Base-by-base conservation (phyloP, 805 yeast genomes). In the Vanderwaltozyma yarrowii region DNA sequence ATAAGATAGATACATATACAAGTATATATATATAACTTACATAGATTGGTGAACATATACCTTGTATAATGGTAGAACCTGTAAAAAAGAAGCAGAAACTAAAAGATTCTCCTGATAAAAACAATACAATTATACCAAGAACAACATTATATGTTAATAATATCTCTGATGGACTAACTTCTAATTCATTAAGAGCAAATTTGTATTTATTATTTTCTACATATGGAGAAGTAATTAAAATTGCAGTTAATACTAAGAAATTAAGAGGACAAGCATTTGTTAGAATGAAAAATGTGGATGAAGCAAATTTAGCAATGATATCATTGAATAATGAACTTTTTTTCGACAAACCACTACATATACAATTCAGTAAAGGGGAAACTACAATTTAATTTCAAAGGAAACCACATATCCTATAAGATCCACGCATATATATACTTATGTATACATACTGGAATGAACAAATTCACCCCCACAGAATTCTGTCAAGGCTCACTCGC, bases 221-320 rank as follows among this genome's bases (percentile, higher is more conserved):
- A 0, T 79, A 67, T 54, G 87, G 86, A 0, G 86, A 79, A 50
- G 72, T 82, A 3, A 51, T 80, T 4, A 70, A 72, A 10, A 65
- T 82, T 10, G 56, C 65, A 34, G 52, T 70, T 19, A 64, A 67
- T 37, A 54, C 66, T 27, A 65, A 65, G 38, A 67, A 63, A 40
- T 58, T 67, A 45, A 62, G 83, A 39, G 87, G 86, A 0, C 85
- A 78, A 50, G 87, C 86, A 0, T 81, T 79, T 62, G 56, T 80
- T 2, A 61, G 72, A 1, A 66, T 77, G 45, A 65, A 70, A 25
- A 66, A 69, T 18, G 41, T 62, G 1, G 68, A 67, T 16, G 72
- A 70, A 31, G 78, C 87, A 0, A 62, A 67, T 11, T 35, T 62
- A 33, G 84, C 85, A 0, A 35, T 70, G 43, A 62, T 66, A 28